A percentile compares a stretch with the other conserved stretches of the same genome.
Evolutionary conservation across 2,329 filamentous ascomycete species (phyloP).

Genomic region (Hirsutella minnesotensis): DNA sequence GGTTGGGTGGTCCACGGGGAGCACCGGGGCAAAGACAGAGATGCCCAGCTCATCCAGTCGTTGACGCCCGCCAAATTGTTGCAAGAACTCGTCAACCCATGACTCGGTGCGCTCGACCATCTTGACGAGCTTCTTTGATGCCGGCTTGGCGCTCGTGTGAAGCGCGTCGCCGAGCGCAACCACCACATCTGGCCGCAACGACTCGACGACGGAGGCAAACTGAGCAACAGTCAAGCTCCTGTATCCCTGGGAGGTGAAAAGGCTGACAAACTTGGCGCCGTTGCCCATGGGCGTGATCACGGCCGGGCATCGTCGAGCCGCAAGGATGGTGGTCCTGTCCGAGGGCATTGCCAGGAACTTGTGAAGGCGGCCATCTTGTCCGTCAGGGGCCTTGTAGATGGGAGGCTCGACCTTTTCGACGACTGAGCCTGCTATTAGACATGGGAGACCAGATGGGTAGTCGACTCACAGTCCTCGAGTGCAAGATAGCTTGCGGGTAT

Average conservation of each 20-base stretch:
- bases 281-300: slow-evolving; percentile 62
- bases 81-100: slow-evolving; percentile 63
- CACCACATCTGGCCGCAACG: slow-evolving; percentile 68
- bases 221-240: slow-evolving; percentile 54
- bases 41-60: slow-evolving; percentile 16
- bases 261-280: slow-evolving; percentile 56
- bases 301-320: slow-evolving; percentile 65
- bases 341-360: slow-evolving; percentile 64
- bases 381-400: slow-evolving; percentile 28
- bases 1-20: slow-evolving; percentile 62
- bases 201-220: slow-evolving; percentile 53
- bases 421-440: no score
- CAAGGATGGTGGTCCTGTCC: slow-evolving; percentile 57
- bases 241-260: slow-evolving; percentile 84
- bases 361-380: slow-evolving; percentile 47
- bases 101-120: slow-evolving; percentile 79
- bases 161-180: slow-evolving; percentile 65
- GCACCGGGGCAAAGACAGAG: slow-evolving; percentile 51
- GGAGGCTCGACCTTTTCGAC: slow-evolving; percentile 41
- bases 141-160: slow-evolving; percentile 35
- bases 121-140: slow-evolving; percentile 62
- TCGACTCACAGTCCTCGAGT: slow-evolving; percentile 77
- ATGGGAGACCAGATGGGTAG: background rate
- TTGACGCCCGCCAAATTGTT: slow-evolving; percentile 15
- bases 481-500: slow-evolving; percentile 67